A percentile compares a stretch with the other conserved stretches of the same genome.
Evolutionary conservation across 306 rosid species (phyloP).

Genomic region (Cicer arietinum): DNA sequence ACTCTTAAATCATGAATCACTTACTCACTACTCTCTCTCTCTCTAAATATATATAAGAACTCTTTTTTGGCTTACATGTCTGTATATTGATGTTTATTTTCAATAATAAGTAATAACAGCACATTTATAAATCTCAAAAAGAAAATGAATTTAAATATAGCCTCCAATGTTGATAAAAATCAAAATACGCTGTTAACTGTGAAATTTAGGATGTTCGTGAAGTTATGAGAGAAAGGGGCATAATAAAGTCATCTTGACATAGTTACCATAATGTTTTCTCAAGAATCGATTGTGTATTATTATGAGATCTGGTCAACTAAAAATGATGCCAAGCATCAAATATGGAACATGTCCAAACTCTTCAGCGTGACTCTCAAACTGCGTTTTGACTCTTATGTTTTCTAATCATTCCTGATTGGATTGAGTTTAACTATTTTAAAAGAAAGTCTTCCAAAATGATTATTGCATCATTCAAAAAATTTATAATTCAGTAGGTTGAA

Average conservation of each 20-base stretch:
- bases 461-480: slow-evolving; percentile 18
- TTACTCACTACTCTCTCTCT: background rate
- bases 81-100: slow-evolving; percentile 19
- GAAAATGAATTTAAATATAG: slow-evolving; percentile 14
- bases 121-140: slow-evolving; percentile 22
- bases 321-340: background rate
- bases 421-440: background rate
- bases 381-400: background rate
- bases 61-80: background rate
- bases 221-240: slow-evolving; percentile 18
- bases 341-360: background rate
- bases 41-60: background rate
- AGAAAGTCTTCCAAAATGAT: slow-evolving; percentile 11
- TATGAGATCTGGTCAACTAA: slow-evolving; percentile 10
- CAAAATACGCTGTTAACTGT: background rate
- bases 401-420: background rate
- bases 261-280: slow-evolving; percentile 10
- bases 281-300: slow-evolving; percentile 1
- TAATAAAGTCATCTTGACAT: background rate
- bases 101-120: slow-evolving; percentile 12
- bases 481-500: slow-evolving; percentile 18
- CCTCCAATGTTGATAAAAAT: slow-evolving; percentile 7
- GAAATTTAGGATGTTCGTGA: slow-evolving; percentile 5
- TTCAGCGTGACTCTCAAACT: background rate
- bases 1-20: slow-evolving; percentile 16